phyloP scores from a whole-genome alignment of 371 early-diverging fungal genomes.

The Mucor mucedo region DNA sequence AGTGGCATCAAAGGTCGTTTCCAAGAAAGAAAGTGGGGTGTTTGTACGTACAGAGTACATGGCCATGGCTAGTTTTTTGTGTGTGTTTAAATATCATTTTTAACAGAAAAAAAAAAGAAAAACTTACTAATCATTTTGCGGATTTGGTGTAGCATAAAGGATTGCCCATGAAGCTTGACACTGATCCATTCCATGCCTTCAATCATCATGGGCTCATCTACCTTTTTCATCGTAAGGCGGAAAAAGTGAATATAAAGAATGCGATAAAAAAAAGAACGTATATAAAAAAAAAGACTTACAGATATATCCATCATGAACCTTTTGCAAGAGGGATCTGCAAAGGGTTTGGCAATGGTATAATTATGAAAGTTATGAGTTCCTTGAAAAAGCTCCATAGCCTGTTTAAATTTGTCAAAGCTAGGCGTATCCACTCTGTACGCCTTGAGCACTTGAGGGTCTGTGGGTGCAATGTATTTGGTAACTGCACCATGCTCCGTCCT shows the following conservation, averaged over 20 bases:
- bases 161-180: slow-evolving; percentile 94
- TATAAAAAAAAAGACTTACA: slow-evolving; percentile 37
- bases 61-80: slow-evolving; percentile 61
- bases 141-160: slow-evolving; percentile 99
- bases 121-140: slow-evolving; percentile 96
- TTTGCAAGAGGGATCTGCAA: slow-evolving; percentile 76
- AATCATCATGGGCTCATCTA: slow-evolving; percentile 76
- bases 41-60: slow-evolving; percentile 79
- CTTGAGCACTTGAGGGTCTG: slow-evolving; percentile 55
- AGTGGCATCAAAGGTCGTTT: slow-evolving; percentile 62
- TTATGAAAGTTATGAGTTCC: slow-evolving; percentile 98
- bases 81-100: background rate
- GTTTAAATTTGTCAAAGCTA: slow-evolving; percentile 65
- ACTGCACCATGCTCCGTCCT: slow-evolving; percentile 38
- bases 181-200: slow-evolving; percentile 91
- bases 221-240: slow-evolving; percentile 29
- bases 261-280: background rate
- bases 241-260: background rate
- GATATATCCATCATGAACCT: slow-evolving; percentile 83
- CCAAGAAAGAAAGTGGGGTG: slow-evolving; percentile 71
- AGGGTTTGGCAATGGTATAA: slow-evolving; percentile 86
- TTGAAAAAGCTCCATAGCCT: slow-evolving; percentile 72
- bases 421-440: slow-evolving; percentile 68
- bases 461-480: slow-evolving; percentile 39
- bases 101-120: no score